Percentiles rank a stretch among this genome's conserved stretches.
phyloP scores from a whole-genome alignment of 345 rosid species.

The Eucalyptus regnans region DNA sequence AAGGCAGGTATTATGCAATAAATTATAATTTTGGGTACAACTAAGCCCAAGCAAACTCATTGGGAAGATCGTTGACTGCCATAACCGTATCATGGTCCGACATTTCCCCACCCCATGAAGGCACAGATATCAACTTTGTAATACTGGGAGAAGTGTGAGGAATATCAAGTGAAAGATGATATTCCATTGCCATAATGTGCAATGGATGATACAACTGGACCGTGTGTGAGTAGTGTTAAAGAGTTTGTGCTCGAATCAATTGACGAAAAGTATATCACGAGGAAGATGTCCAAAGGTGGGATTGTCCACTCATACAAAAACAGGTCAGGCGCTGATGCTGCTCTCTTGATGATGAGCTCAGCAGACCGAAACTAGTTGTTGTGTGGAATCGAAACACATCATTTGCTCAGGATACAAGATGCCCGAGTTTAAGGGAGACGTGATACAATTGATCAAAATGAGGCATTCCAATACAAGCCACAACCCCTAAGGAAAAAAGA shows the following conservation, averaged over 20 bases:
- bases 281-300: background rate
- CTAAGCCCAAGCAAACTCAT: background rate
- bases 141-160: background rate
- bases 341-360: background rate
- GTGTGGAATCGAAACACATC: background rate
- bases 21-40: background rate
- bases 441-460: background rate
- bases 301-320: background rate
- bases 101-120: background rate
- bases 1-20: background rate
- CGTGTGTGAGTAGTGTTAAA: background rate
- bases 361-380: background rate
- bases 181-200: background rate
- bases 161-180: background rate
- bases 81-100: background rate
- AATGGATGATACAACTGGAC: background rate
- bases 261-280: background rate
- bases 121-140: background rate
- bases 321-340: fast-evolving
- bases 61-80: background rate
- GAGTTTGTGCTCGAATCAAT: background rate
- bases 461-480: background rate
- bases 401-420: background rate
- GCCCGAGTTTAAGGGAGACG: background rate
- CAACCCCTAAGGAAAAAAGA: background rate